Evolutionary conservation across 1,284 basidiomycete genomes (phyloP), one percentile per base, ranked within the genome.

Genomic region (Ganoderma meredithae): DNA sequence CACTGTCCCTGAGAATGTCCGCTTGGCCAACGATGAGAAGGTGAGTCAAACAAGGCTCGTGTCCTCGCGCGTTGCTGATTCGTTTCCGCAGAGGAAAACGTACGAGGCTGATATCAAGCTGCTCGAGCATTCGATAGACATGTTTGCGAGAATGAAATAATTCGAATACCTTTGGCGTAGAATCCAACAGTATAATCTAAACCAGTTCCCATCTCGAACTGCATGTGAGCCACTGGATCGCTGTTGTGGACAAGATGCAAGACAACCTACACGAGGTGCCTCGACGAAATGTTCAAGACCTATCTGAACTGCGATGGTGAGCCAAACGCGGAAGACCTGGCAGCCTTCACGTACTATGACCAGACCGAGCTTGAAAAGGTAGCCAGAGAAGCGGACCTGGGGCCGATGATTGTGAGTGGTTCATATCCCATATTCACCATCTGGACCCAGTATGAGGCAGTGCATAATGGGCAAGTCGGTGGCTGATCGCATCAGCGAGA

Each of bases 1-100:
- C 33, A 93, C 91, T 67, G 90, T 97, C 15, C 95, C 95, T 0
- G 90, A 85, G 68, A 88, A 89, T 68, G 95, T 97, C 43, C 86
- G 92, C 60, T 78, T 85, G 7, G 81, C 85, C 31, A 97, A 97
- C 76, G 86, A 89, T 52, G 80, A 81, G 22, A 96, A 93, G 90
- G 94, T 95, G 72, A 66, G 83, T 66, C 17, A 15, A 12, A 19
- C 27, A 1, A 33, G 31, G 15, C 52, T 19, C 7, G 52, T 31
- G 15, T 36, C 17, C 55, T 31, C n/a, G 31, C 17, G 58, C 40
- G 36, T n/a, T 17, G 33, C 19, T 52, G 25, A 44, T 44, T 6
- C 25, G 39, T 52, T n/a, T 41, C 27, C 17, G 25, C 72, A 86
- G 84, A 76, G 84, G 67, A 81, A 79, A 69, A 83, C 83, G 12